Conservation (phyloP, 164 flowering plant species). For the Houttuynia cordata region DNA sequence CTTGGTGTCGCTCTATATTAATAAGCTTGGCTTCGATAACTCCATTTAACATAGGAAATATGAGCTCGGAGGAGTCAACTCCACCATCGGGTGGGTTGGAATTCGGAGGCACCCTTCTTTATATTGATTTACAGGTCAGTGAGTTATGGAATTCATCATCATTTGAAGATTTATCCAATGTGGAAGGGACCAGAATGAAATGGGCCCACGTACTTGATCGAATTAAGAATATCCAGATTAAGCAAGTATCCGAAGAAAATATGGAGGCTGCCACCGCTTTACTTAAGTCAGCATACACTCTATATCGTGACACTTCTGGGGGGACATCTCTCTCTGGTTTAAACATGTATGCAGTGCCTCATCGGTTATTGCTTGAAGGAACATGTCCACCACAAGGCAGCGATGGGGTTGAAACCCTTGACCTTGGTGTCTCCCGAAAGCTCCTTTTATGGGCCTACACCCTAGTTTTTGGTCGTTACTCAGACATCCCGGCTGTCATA, state of each 20-base stretch:
- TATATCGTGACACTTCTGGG: constrained; percentile 69
- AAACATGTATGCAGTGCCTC: constrained; percentile 47
- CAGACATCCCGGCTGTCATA: constrained; percentile 55
- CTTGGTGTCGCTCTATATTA: constrained; percentile 81
- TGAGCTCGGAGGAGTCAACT: constrained; percentile 19
- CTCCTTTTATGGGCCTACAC: constrained; percentile 94
- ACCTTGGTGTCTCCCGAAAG: constrained; percentile 72
- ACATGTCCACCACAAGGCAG: constrained; percentile 27
- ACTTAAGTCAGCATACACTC: constrained; percentile 62
- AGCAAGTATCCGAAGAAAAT: constrained; percentile 51
- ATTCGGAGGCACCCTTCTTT: constrained; percentile 33
- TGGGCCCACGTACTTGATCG: constrained; percentile 50
- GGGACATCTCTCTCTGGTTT: constrained; percentile 53
- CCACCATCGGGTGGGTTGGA: constrained; percentile 25
- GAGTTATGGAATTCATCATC: constrained; percentile 67
- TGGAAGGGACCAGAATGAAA: constrained; percentile 44
- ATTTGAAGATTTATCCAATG: constrained; percentile 43
- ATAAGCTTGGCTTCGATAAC: constrained; percentile 68
- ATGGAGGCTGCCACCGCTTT: constrained; percentile 51
- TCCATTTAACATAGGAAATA: constrained; percentile 28
- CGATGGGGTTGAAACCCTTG: constrained; percentile 56
- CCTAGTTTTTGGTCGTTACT: constrained; percentile 62
- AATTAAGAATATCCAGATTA: constrained; percentile 40
- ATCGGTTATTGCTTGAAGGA: constrained; percentile 31
- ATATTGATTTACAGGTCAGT: constrained; percentile 52